Percentiles rank a stretch among this genome's conserved stretches.
These are phyloP conservation scores for Oryza glumipatula DNA, from an alignment of 176 grass and related monocot species.

Conservation along the genomic window DNA sequence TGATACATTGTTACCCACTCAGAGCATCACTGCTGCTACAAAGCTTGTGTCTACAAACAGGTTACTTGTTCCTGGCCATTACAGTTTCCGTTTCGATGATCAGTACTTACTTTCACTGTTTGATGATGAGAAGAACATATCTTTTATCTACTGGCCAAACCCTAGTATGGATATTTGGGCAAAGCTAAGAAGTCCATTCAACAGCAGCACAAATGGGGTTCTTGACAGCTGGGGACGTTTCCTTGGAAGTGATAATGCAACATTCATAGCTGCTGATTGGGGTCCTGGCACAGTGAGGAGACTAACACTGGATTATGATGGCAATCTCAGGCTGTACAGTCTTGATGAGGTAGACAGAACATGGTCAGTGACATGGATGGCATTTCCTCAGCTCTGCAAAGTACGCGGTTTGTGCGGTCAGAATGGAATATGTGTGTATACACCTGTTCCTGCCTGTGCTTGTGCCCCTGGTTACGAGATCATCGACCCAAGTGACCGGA, in stretches of 20 bases:
- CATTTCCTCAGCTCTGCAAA: conserved; percentile 45
- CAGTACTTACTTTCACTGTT: conserved; percentile 52
- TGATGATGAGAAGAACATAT: conserved; percentile 37
- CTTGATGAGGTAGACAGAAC: conserved; percentile 2
- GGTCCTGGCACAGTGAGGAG: conserved; percentile 42
- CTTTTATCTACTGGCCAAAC: conserved; percentile 58
- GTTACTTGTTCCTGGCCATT: conserved; percentile 44
- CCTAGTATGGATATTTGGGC: conserved; percentile 35
- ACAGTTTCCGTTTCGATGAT: conserved; percentile 55
- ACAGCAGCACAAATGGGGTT: conserved; percentile 30
- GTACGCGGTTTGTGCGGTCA: conserved; percentile 52
- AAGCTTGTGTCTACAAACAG: conserved; percentile 46
- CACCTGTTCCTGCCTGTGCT: conserved; percentile 36
- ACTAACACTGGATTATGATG: conserved; percentile 54
- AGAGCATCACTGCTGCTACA: conserved; percentile 33
- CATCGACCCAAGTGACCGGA: conserved; percentile 46
- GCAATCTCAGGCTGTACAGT: conserved; percentile 58
- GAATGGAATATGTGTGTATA: conserved; percentile 65
- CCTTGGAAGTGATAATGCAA: conserved; percentile 38
- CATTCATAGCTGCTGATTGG: conserved; percentile 44
- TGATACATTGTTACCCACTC: conserved; percentile 52
- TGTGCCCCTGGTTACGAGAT: conserved; percentile 53
- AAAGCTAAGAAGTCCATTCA: conserved; percentile 18
- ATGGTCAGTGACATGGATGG: conserved; percentile 64
- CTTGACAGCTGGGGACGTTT: conserved; percentile 41